Evolutionary conservation across 2,329 filamentous ascomycete genomes (phyloP), one percentile per base, ranked within the genome.

Genomic region (Pyrenophora tritici-repentis): DNA sequence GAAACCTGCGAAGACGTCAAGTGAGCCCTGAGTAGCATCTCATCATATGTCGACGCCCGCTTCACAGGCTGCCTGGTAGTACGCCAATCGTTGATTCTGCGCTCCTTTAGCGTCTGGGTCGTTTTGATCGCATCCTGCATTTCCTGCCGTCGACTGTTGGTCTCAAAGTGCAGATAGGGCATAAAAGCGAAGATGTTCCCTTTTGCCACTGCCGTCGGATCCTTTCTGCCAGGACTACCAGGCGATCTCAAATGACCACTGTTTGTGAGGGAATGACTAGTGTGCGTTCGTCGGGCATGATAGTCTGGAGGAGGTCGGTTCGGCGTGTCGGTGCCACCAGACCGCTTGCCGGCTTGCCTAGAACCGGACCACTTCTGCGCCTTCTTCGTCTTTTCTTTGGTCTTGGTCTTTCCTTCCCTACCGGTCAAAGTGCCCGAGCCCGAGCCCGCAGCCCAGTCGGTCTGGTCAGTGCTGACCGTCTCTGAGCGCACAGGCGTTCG

Each of bases 131-230:
- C 79, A 14, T 79, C 72, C 46, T 81, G 81, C 84, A 87, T 86
- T 58, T 79, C 78, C 43, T 75, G 73, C 8, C 83, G 75, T 13
- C 78, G 73, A 40, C 78, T 73, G 39, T 85, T 78, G 0, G 83
- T 85, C 61, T 87, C 85, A 42, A 86, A 87, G 62, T 87, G 84
- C 3, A 87, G 71, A 59, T 86, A 87, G 0, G 85, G 85, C 83
- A 87, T 86, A 72, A 85, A 81, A 53, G 79, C 56, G 66, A 73
- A 69, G 50, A 78, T 58, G 61, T 76, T 71, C 42, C 66, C 56
- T 54, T 71, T 65, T 22, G 69, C 53, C 42, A 65, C 49, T 48
- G 71, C 18, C 47, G 63, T 65, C 3, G 66, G 68, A 32, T 72
- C 68, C 45, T 66, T 68, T 4, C 69, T 58, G n/a, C 71, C 70